phyloP scores from a whole-genome alignment of 306 rosid genomes.

The Cicer cuneatum region DNA sequence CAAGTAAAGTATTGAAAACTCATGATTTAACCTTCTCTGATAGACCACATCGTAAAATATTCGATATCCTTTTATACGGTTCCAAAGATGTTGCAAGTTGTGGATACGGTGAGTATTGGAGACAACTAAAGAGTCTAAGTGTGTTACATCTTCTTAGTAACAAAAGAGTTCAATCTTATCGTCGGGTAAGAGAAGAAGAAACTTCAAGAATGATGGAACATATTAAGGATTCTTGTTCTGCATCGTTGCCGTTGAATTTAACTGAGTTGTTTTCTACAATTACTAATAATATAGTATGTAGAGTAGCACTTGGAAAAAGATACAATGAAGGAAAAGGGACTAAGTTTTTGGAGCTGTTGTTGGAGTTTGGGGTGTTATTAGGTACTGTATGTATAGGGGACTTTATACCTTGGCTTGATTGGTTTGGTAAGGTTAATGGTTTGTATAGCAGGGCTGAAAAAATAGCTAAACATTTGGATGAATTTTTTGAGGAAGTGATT shows the following conservation, averaged over 20 bases:
- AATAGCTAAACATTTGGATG: conserved; percentile 27
- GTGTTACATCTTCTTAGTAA: conserved; percentile 30
- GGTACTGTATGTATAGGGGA: conserved; percentile 29
- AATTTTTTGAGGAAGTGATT: conserved; percentile 12
- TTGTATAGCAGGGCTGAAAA: background rate
- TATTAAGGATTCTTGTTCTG: background rate
- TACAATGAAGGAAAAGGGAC: conserved; percentile 29
- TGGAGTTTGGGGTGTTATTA: conserved; percentile 28
- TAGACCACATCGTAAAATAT: conserved; percentile 10
- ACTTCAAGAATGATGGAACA: conserved; percentile 16
- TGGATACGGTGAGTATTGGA: conserved; percentile 31
- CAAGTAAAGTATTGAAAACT: conserved; percentile 15
- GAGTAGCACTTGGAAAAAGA: conserved; percentile 30
- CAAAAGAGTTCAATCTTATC: conserved; percentile 24
- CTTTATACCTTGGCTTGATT: conserved; percentile 41
- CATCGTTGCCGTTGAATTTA: background rate
- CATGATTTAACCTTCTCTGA: conserved; percentile 4
- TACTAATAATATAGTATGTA: conserved; percentile 34
- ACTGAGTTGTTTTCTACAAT: background rate
- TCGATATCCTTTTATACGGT: background rate
- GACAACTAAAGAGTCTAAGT: background rate
- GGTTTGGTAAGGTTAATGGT: conserved; percentile 37
- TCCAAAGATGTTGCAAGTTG: conserved; percentile 21
- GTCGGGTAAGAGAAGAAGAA: conserved; percentile 29
- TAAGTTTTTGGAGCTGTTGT: conserved; percentile 10